phyloP scores from a whole-genome alignment of 139 green algal genomes.

The Yamagishiella unicocca region DNA sequence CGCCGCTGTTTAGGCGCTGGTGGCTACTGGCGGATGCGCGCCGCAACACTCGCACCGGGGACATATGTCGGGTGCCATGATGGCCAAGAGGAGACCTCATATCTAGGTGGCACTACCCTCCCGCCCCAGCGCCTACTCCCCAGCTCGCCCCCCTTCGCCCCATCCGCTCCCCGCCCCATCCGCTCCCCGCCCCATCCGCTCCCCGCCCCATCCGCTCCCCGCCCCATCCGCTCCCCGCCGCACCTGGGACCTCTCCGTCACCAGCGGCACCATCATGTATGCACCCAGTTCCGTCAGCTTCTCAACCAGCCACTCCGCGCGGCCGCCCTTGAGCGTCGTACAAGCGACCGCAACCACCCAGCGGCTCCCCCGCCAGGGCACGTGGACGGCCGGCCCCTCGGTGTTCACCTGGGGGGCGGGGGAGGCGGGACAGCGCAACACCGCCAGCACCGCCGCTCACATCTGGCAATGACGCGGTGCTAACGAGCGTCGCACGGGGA shows the following conservation, averaged over 20 bases:
- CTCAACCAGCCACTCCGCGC: constrained; percentile 93
- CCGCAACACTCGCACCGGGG: too few relatives aligned
- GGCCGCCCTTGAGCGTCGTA: constrained; percentile 84
- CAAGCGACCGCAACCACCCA: constrained; percentile 78
- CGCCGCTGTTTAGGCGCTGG: too few relatives aligned
- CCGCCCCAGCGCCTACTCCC: neutral
- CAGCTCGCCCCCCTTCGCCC: neutral
- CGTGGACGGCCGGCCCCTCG: neutral
- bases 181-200: neutral
- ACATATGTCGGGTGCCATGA: too few relatives aligned
- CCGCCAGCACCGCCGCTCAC: too few relatives aligned
- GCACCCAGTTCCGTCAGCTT: constrained; percentile 92
- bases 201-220: neutral
- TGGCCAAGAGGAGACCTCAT: too few relatives aligned
- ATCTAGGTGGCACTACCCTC: neutral
- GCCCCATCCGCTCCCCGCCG: too few relatives aligned
- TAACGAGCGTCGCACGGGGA: too few relatives aligned
- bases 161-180: neutral
- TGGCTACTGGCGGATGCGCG: too few relatives aligned
- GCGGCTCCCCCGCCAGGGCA: constrained; percentile 48
- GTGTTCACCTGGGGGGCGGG: constrained; percentile 43
- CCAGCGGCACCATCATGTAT: constrained; percentile 74
- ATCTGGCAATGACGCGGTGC: too few relatives aligned
- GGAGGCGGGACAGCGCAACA: neutral
- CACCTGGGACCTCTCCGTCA: constrained; percentile 74